Conservation (phyloP, 2,329 filamentous ascomycete genomes). For the Aspergillus thermomutatus region DNA sequence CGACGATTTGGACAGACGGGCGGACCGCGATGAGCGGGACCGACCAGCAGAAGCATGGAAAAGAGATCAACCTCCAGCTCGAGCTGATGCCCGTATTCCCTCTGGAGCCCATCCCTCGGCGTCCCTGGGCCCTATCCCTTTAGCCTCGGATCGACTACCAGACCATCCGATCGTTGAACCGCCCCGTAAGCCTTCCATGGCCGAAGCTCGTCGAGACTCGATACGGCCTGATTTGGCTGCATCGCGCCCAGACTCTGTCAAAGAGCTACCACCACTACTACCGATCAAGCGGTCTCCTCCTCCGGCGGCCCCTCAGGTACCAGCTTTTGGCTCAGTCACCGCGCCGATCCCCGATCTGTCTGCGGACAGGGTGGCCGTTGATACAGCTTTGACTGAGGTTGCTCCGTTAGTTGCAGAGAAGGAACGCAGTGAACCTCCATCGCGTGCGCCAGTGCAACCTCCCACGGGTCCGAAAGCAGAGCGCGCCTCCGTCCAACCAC, state of each 20-base stretch:
- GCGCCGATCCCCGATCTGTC: conserved; percentile 23
- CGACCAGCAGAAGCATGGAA: conserved; percentile 36
- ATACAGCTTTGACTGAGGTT: conserved; percentile 5
- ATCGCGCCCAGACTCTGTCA: conserved; percentile 24
- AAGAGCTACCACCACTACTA: conserved; percentile 24
- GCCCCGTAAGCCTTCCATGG: conserved; percentile 21
- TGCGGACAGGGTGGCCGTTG: conserved; percentile 18
- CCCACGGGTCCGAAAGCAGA: conserved; percentile 45
- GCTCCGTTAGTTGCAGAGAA: conserved; percentile 18
- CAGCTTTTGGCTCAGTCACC: conserved; percentile 40
- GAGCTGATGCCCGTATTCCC: conserved; percentile 25
- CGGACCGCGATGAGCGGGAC: conserved; percentile 29
- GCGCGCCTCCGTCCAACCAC: conserved; percentile 25
- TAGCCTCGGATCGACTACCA: conserved; percentile 18
- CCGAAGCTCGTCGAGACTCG: conserved; percentile 32
- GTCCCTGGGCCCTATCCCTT: conserved; percentile 9
- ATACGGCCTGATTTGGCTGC: conserved; percentile 26
- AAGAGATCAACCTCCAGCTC: conserved; percentile 37
- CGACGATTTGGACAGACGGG: conserved; percentile 30
- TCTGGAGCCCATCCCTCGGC: conserved; percentile 12
- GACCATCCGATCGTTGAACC: conserved; percentile 25
- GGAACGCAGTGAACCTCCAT: conserved; percentile 19
- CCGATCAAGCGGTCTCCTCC: conserved; percentile 33
- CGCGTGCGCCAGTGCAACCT: conserved; percentile 29
- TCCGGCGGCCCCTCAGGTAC: conserved; percentile 40